These are phyloP conservation scores for Massariosphaeria phaeospora DNA, from an alignment of 495 filamentous ascomycete species.

Conservation along the genomic window DNA sequence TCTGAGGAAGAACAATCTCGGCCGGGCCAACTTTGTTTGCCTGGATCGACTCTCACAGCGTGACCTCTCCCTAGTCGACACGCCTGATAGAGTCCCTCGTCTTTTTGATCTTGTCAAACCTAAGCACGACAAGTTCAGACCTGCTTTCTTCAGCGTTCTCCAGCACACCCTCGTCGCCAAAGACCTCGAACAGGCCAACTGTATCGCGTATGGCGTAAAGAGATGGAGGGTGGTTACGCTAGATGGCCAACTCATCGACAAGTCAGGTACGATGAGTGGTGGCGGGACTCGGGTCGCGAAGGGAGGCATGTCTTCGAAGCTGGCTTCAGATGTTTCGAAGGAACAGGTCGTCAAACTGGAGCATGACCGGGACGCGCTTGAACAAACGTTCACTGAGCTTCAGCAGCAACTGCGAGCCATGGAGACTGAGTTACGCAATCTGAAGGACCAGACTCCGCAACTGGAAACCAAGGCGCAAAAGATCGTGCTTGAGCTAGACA, in stretches of 20 bases:
- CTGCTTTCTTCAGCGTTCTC: slow-evolving; percentile 89
- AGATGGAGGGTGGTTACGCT: slow-evolving; percentile 95
- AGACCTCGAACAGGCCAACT: slow-evolving; percentile 87
- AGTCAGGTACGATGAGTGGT: slow-evolving; percentile 96
- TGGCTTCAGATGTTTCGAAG: slow-evolving; percentile 73
- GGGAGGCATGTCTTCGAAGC: slow-evolving; percentile 93
- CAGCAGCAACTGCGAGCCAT: slow-evolving; percentile 74
- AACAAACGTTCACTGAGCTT: slow-evolving; percentile 72
- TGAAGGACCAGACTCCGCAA: slow-evolving; percentile 76
- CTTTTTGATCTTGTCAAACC: slow-evolving; percentile 89
- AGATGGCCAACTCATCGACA: slow-evolving; percentile 91
- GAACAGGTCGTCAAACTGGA: slow-evolving; percentile 87
- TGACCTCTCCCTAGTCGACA: slow-evolving; percentile 71
- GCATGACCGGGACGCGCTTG: slow-evolving; percentile 74
- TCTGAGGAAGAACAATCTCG: slow-evolving; percentile 92
- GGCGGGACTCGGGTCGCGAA: slow-evolving; percentile 83
- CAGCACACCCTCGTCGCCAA: slow-evolving; percentile 91
- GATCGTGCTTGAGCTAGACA: slow-evolving; percentile 82
- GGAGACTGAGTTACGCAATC: slow-evolving; percentile 63
- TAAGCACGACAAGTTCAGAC: slow-evolving; percentile 79
- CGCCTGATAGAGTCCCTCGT: slow-evolving; percentile 85
- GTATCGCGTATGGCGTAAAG: slow-evolving; percentile 87
- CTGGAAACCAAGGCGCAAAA: slow-evolving; percentile 90
- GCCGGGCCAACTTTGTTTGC: slow-evolving; percentile 95
- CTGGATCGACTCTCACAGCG: slow-evolving; percentile 76